phyloP scores from a whole-genome alignment of 345 rosid genomes.

The Physaria fendleri region DNA sequence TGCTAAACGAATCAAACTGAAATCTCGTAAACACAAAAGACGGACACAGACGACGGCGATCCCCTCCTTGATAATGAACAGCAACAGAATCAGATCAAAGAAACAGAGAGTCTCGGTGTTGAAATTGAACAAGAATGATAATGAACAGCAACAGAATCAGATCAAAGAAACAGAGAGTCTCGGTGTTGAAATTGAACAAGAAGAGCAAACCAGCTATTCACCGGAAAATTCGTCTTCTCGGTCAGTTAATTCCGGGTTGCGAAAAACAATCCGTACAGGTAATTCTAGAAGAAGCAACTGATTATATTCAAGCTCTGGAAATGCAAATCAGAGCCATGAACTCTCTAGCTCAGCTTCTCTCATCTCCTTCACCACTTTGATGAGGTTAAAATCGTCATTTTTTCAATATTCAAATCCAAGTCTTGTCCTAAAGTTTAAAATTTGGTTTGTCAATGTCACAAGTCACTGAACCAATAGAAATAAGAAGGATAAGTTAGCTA shows the following conservation, averaged over 20 bases:
- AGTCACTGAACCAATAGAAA: no score
- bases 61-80: constrained; percentile 3
- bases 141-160: constrained; percentile 38
- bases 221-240: constrained; percentile 70
- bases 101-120: constrained; percentile 60
- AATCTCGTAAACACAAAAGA: constrained; percentile 67
- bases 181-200: constrained; percentile 53
- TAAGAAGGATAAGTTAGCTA: no score
- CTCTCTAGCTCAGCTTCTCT: constrained; percentile 45
- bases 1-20: constrained; percentile 66
- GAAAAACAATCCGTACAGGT: constrained; percentile 77
- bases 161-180: constrained; percentile 57
- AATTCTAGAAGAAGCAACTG: constrained; percentile 88
- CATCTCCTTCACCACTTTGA: constrained; percentile 28
- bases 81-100: constrained; percentile 37
- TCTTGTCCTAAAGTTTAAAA: no score
- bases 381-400: constrained; percentile 18
- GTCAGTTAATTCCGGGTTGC: constrained; percentile 96
- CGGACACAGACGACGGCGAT: constrained; percentile 27
- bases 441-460: no score
- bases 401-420: no score
- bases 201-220: constrained; percentile 64
- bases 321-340: constrained; percentile 92
- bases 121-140: constrained; percentile 58
- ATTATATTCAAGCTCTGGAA: constrained; percentile 92